Conservation (phyloP, 495 filamentous ascomycete genomes). For the Tuber aestivum region DNA sequence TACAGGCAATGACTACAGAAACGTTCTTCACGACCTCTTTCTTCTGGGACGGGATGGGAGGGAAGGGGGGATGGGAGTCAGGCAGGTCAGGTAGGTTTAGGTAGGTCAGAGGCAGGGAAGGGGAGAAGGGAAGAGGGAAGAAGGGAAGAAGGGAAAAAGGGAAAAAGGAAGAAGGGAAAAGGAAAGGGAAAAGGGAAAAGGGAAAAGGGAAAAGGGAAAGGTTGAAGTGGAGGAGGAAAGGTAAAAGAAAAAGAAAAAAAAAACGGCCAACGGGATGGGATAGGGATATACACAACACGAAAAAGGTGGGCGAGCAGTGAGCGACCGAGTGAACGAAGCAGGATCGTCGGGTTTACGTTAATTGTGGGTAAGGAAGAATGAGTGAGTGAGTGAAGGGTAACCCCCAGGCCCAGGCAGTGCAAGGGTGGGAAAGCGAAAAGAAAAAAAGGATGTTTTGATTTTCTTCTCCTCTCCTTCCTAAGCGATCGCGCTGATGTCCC, state of each 20-base stretch:
- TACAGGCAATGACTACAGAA: neutral
- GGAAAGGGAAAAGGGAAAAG: neutral
- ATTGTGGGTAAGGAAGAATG: neutral
- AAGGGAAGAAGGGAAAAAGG: neutral
- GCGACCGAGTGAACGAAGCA: neutral
- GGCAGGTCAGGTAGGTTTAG: neutral
- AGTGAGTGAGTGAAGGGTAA: neutral
- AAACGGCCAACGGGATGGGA: neutral
- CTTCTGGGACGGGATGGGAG: neutral
- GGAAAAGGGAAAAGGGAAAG: neutral
- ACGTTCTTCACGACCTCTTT: slow-evolving; percentile 3
- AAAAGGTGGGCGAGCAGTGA: neutral
- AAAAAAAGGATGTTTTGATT: slow-evolving; percentile 5
- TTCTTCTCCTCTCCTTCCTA: neutral
- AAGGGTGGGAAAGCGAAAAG: neutral
- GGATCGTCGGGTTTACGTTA: neutral
- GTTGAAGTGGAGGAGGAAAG: neutral
- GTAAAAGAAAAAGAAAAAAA: neutral
- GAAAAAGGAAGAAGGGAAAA: neutral
- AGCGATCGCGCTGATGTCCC: slow-evolving; percentile 2
- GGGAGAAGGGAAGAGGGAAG: too few species aligned
- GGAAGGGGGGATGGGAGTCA: neutral
- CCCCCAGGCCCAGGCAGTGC: neutral
- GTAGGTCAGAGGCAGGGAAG: neutral
- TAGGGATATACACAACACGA: neutral